Base-by-base conservation (phyloP, 2,329 filamentous ascomycete species). In the Botrytis hyacinthi region DNA sequence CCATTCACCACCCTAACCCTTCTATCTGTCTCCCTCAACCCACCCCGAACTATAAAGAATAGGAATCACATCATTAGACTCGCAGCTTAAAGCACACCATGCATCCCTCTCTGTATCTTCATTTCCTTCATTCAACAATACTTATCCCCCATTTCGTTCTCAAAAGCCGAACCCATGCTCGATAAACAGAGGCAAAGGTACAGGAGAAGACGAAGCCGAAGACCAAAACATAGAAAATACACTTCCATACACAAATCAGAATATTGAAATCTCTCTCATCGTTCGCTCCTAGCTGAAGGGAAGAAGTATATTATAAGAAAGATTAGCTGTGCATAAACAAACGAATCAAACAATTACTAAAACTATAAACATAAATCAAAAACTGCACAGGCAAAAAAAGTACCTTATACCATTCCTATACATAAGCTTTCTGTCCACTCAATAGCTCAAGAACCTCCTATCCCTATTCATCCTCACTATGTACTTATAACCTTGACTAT, bases 381-480 rank as follows among this genome's bases (percentile, higher is more conserved):
- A 29, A 29, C 12, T 57, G 51, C 51, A 37, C 66, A 69, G 66
- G 66, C 48, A 57, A 69, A 69, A 59, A 66, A 69, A 57, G 66
- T 57, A 59, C 48, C 66, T 37, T 69, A 29, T 69, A 48, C 66
- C 66, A 69, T 69, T 57, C 66, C 35, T 57, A 69, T 59, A 57
- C 48, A 69, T 69, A 69, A 59, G 54, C 48, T 57, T 37, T 57
- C 65, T 20, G 65, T 20, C 65, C 35, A 54, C 35, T 68, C 66
- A 57, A 57, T 51, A 37, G 32, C 66, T 66, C 22, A 22, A 42
- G 46, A n/a, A 40, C 46, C n/a, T 57, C 18, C 66, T n/a, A 42
- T 42, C 66, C 32, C 37, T 51, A 29, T 66, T 51, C 63, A 48
- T 35, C 32, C 44, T 22, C 63, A 48, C 63, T 66, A 66, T 51